phyloP scores from a whole-genome alignment of 768 basidiomycete genomes.

The Dentipellis fragilis region DNA sequence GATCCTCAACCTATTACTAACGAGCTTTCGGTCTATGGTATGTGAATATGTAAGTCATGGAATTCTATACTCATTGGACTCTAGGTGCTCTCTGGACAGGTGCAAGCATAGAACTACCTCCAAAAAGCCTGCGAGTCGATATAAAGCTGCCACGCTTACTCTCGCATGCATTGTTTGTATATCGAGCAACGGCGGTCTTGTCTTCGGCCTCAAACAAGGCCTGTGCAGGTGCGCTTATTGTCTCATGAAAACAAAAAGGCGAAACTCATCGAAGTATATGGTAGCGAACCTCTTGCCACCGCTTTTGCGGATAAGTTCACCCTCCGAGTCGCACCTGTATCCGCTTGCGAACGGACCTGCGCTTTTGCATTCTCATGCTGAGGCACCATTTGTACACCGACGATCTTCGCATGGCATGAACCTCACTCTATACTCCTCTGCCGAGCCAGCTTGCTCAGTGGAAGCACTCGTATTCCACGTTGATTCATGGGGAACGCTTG shows the following conservation, averaged over 20 bases:
- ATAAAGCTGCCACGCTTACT: constrained; percentile 46
- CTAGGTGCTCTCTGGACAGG: constrained; percentile 6
- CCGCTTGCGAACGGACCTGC: constrained; percentile 31
- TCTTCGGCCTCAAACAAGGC: no score
- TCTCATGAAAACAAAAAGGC: no score
- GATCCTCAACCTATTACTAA: constrained; percentile 21
- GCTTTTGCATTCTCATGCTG: constrained; percentile 58
- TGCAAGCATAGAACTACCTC: constrained; percentile 20
- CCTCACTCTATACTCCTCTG: constrained; percentile 51
- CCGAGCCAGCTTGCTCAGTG: constrained; percentile 34
- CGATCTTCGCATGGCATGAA: constrained; percentile 29
- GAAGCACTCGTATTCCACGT: constrained; percentile 40
- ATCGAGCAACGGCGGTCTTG: constrained; percentile 35
- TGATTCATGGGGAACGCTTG: constrained; percentile 64
- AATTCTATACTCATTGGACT: constrained; percentile 4
- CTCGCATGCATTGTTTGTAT: constrained; percentile 55
- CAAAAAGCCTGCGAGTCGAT: constrained; percentile 30
- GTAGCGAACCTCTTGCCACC: constrained; percentile 50
- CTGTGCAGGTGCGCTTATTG: no score
- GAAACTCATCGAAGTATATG: no score
- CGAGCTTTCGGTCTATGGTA: constrained; percentile 34
- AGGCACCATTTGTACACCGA: constrained; percentile 45
- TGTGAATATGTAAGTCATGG: constrained; percentile 6
- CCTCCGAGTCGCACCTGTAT: constrained; percentile 65
- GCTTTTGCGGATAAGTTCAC: constrained; percentile 54